Base-by-base conservation (phyloP, 1,284 basidiomycete species). In the Apiotrichum domesticum region DNA sequence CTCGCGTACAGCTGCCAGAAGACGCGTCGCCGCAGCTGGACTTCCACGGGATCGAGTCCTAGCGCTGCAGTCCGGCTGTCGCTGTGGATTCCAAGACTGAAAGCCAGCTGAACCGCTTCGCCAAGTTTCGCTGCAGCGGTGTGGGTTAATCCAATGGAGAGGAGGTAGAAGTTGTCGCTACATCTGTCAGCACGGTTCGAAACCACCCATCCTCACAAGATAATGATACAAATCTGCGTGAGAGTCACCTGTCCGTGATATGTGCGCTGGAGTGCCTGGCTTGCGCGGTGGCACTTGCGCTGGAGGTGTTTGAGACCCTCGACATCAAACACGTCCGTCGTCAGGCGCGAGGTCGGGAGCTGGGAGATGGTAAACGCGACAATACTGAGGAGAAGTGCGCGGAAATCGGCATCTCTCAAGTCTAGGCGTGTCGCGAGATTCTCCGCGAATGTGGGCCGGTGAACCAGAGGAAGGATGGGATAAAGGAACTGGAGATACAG, bases 331-430 rank as follows among this genome's bases (percentile, higher is more conserved):
- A 67, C 64, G 9, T 73, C 72, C 34, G 64, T 71, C 13, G 73
- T 64, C 44, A 77, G 64, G 10, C 72, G 66, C 8, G 61, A 66
- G 0, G 71, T 73, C 21, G 75, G 75, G 1, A 75, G 63, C 52
- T 77, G 75, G 1, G 71, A 74, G 32, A 77, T 76, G 34, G 74
- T 73, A 58, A 74, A 76, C 13, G 73, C 72, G 42, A 77, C 74
- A 3, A 77, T 70, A 52, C 70, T 72, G 21, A 77, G 59, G 8
- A 77, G 58, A 10, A 77, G 58, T 1, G 75, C 74, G 33, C 74
- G 65, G 52, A 77, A 77, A 52, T 76, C 72, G 34, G 65, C 69
- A 56, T 77, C 75, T 29, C 66, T 50, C 48, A 67, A 55, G 62
- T 77, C 75, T 45, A 71, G 56, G 41, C 75, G 62, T 21, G 72